phyloP scores from a whole-genome alignment of 139 green algal species.

The Tetradesmus obliquus region DNA sequence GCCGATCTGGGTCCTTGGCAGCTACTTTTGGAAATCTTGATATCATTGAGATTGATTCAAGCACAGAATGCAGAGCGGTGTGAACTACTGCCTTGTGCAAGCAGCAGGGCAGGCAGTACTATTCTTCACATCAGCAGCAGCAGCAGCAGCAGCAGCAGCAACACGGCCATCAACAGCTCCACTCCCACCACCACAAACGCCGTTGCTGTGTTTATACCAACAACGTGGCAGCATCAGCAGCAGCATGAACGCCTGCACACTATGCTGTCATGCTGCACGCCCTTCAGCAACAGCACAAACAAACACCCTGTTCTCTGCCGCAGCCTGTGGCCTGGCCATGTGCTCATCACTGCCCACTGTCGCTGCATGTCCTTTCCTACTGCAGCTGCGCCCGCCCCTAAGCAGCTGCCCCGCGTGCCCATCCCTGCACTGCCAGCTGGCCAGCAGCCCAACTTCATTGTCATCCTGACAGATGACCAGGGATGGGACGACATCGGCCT shows the following conservation, averaged over 20 bases:
- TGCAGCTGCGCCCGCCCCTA: neutral
- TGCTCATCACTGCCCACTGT: neutral
- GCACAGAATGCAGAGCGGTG: neutral
- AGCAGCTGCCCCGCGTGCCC: neutral
- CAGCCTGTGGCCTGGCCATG: neutral
- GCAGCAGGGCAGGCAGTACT: neutral
- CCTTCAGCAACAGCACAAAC: neutral
- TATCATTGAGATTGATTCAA: neutral
- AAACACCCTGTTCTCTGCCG: neutral
- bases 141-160: neutral
- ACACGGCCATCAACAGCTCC: neutral
- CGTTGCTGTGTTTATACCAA: neutral
- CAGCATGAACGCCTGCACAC: neutral
- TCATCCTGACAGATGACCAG: constrained; percentile 39
- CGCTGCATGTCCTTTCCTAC: neutral
- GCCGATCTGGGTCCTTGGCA: neutral
- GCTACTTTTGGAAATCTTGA: neutral
- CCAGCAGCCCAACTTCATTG: constrained; percentile 43
- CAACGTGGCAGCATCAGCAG: too few species aligned
- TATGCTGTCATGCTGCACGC: neutral
- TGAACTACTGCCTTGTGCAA: neutral
- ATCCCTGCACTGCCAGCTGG: neutral
- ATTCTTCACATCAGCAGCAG: neutral
- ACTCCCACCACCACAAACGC: neutral
- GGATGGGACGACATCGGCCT: constrained; percentile 38